Evolutionary conservation across 768 basidiomycete genomes (phyloP), one percentile per base, ranked within the genome.

Genomic region (Auriscalpium orientale): DNA sequence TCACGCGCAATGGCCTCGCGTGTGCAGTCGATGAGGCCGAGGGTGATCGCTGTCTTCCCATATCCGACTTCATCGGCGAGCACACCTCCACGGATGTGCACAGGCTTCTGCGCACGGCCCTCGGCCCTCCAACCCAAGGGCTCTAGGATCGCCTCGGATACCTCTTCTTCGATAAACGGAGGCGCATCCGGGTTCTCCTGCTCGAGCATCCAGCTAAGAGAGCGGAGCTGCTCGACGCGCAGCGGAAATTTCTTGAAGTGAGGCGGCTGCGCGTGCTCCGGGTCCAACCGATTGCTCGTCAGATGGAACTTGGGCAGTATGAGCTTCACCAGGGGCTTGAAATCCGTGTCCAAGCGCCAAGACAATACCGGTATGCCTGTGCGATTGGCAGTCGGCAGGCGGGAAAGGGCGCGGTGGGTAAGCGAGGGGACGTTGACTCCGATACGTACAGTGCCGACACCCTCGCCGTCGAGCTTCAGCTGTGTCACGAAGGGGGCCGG

Each of bases 21-120:
- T 20, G 84, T 76, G 65, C 85, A 85, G 64, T 92, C 89, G 59
- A 97, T 87, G 57, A 98, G 78, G 18, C 87, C 94, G 33, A 98
- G 79, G 2, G 91, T 93, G 61, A 97, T 95, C 20, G 93, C 94
- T 0, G 95, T 98, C 73, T 98, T 98, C 16, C 95, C 95, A 65
- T 98, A 98, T 51, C 95, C 95, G 58, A 98, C 95, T 72, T 95
- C 88, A 64, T 98, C 95, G 12, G 94, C 94, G 46, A 97, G 81
- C 49, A 97, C 94, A 11, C 95, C 94, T 16, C 95, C 94, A 54
- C 89, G 79, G 44, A 97, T 72, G 57, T 71, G 78, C 51, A 91
- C 79, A 0, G 86, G 81, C 36, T 93, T 73, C 61, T 89, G 83
- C 4, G 89, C 93, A 44, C 90, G 85, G 43, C 89, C 94, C 69